phyloP scores from a whole-genome alignment of 176 grass and related monocot species.

The Aegilops longissima region DNA sequence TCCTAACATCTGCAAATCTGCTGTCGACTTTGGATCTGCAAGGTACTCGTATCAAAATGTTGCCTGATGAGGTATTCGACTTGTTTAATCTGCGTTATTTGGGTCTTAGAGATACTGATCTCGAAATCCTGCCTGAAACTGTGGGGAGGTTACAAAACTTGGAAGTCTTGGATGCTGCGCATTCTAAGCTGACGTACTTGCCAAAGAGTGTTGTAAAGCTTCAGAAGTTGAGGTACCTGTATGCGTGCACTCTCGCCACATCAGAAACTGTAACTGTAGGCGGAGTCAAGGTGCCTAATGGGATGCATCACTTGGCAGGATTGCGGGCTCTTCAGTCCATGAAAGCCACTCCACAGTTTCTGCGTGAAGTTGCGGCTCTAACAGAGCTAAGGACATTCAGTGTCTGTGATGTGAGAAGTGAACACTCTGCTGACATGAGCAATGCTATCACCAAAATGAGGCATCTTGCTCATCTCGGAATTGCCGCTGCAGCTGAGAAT shows the following conservation, averaged over 20 bases:
- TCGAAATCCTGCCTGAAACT: not conserved
- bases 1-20: too few relatives aligned
- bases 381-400: not conserved
- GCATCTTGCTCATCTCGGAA: not conserved
- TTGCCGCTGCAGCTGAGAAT: not conserved
- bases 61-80: too few relatives aligned
- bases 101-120: too few relatives aligned
- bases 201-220: not conserved
- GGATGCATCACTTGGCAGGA: too few relatives aligned
- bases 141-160: not conserved
- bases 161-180: rapidly evolving
- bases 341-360: not conserved
- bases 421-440: not conserved
- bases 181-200: not conserved
- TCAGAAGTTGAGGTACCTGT: not conserved
- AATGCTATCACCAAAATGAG: not conserved
- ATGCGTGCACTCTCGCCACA: not conserved
- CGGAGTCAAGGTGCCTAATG: not conserved
- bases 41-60: too few relatives aligned
- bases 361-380: not conserved
- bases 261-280: too few relatives aligned
- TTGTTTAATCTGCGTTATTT: too few relatives aligned
- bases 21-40: too few relatives aligned
- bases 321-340: too few relatives aligned
- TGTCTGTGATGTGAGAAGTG: not conserved